phyloP scores from a whole-genome alignment of 192 early-diverging fungal species.

The Umbelopsis isabellina region DNA sequence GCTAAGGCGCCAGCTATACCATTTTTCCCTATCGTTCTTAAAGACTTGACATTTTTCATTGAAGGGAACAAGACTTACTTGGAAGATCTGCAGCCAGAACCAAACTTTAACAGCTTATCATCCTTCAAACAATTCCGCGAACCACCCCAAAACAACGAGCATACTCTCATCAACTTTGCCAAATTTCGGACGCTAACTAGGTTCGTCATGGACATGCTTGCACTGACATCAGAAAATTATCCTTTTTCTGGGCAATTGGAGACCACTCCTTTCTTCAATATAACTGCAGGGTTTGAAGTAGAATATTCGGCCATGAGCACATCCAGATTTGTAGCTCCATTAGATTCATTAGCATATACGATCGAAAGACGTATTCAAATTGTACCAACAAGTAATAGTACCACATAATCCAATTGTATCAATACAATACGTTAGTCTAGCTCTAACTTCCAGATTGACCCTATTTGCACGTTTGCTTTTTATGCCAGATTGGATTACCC shows the following conservation, averaged over 20 bases:
- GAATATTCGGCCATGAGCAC: not conserved
- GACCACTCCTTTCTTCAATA: constrained; percentile 31
- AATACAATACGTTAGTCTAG: not conserved
- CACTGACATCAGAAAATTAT: constrained; percentile 42
- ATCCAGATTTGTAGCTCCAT: constrained; percentile 11
- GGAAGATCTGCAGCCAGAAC: not conserved
- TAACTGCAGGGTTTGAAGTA: not conserved
- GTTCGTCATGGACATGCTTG: constrained; percentile 41
- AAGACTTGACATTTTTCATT: constrained; percentile 74
- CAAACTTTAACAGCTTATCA: not conserved
- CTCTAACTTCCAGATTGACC: no score
- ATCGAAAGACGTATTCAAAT: constrained; percentile 24
- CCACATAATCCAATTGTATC: not conserved
- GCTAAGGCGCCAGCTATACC: constrained; percentile 53
- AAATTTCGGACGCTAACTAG: constrained; percentile 48
- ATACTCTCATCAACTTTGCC: constrained; percentile 48
- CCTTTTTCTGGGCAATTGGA: constrained; percentile 48
- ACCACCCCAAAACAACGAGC: not conserved
- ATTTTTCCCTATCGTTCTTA: constrained; percentile 71
- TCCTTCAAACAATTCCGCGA: not conserved
- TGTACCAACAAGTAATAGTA: constrained; percentile 21
- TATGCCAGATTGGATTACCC: no score
- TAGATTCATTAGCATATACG: constrained; percentile 14
- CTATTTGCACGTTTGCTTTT: no score
- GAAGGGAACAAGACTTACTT: constrained; percentile 67